These are phyloP conservation scores for Colletotrichum graminicola DNA, from an alignment of 2,329 filamentous ascomycete genomes.

Conservation along the genomic window DNA sequence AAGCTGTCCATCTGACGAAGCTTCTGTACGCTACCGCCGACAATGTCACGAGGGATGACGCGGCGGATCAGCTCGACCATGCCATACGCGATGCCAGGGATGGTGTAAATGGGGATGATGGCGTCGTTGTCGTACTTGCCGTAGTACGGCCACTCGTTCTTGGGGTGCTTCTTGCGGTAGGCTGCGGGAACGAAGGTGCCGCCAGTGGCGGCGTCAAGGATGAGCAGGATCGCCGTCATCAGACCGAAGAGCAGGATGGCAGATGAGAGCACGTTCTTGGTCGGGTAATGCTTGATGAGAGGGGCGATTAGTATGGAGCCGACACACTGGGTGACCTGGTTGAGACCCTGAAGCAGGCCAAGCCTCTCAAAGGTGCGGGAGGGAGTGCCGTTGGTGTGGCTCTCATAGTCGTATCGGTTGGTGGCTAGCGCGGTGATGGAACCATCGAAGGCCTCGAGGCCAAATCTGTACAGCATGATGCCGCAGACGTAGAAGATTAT, in stretches of 20 bases:
- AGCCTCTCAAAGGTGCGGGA: slow-evolving; percentile 58
- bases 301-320: slow-evolving; percentile 64
- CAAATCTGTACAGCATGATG: slow-evolving; percentile 66
- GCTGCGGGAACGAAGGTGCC: slow-evolving; percentile 54
- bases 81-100: slow-evolving; percentile 57
- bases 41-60: slow-evolving; percentile 64
- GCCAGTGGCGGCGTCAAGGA: slow-evolving; percentile 62
- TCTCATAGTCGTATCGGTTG: slow-evolving; percentile 58
- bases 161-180: slow-evolving; percentile 47
- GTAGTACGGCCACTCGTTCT: slow-evolving; percentile 58
- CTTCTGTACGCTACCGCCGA: slow-evolving; percentile 63
- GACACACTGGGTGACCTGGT: slow-evolving; percentile 64
- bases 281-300: slow-evolving; percentile 61
- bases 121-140: slow-evolving; percentile 61
- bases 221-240: slow-evolving; percentile 60
- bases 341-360: slow-evolving; percentile 61
- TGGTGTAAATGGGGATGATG: slow-evolving; percentile 62
- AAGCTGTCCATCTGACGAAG: slow-evolving; percentile 61
- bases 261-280: slow-evolving; percentile 58
- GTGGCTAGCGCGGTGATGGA: slow-evolving; percentile 62
- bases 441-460: slow-evolving; percentile 63
- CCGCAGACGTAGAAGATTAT: slow-evolving; percentile 61
- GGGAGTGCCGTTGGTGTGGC: slow-evolving; percentile 1
- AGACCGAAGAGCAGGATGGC: slow-evolving; percentile 60
- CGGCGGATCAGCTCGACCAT: slow-evolving; percentile 66